A percentile compares a stretch with the other conserved stretches of the same genome.
phyloP scores from a whole-genome alignment of 306 rosid species.

The Dalbergia cultrata region DNA sequence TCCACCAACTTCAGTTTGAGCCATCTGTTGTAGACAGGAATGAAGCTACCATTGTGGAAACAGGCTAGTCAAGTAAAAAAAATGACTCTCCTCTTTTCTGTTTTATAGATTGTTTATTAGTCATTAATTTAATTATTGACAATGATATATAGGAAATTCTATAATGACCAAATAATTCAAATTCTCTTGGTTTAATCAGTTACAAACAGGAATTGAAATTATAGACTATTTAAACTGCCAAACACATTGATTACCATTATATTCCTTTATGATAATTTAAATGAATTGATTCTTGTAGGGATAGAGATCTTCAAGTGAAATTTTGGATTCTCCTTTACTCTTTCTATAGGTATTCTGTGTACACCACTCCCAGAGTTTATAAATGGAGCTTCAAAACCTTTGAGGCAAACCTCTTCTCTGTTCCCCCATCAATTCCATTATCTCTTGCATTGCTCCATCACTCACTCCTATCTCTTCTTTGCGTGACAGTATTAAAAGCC shows the following conservation, averaged over 20 bases:
- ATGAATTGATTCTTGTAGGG: no score
- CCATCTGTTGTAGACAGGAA: constrained; percentile 34
- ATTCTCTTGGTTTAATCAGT: constrained; percentile 10
- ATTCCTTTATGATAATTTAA: not conserved
- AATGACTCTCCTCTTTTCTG: not conserved
- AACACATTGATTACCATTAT: not conserved
- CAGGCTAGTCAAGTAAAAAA: not conserved
- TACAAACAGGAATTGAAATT: not conserved
- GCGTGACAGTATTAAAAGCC: no score
- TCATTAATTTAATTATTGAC: not conserved
- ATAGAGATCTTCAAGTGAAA: no score
- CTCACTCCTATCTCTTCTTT: no score
- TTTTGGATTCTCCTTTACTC: no score
- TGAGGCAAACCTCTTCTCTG: no score
- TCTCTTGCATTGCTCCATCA: no score
- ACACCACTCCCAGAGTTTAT: no score
- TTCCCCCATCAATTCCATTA: no score
- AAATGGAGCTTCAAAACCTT: no score
- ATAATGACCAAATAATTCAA: constrained; percentile 29
- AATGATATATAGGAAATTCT: not conserved
- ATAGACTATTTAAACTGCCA: not conserved
- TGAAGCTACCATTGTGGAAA: not conserved
- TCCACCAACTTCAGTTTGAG: constrained; percentile 27
- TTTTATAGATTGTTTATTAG: not conserved
- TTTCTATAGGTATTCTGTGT: no score